Evolutionary conservation across 257 asterid species (phyloP), one percentile per base, ranked within the genome.

Genomic region (Penstemon barbatus): DNA sequence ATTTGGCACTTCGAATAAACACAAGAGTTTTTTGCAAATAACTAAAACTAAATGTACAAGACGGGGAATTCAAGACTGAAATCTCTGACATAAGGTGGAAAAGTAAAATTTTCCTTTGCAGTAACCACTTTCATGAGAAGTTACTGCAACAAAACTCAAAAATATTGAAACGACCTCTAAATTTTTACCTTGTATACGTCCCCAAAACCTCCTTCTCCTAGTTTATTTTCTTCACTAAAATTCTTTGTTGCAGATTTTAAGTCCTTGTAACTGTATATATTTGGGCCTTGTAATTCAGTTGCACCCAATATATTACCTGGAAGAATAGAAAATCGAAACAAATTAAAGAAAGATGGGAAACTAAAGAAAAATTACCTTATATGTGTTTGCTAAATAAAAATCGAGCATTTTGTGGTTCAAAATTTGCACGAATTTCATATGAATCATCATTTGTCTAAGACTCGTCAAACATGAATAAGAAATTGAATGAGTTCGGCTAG

Each of bases 121-220:
- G 8, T 13, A 13, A 3, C 15, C 33, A 3, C 15, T n/a, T 18
- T 25, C 56, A 51, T 13, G 5, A 9, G 15, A 51, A 4, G 36
- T 13, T 8, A 5, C 15, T 13, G 56, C 36, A 51, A 7, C 56
- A 5, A 51, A 51, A 51, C 3, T 13, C n/a, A 51, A 25, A n/a
- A 51, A 7, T 8, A 51, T 51, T 52, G 43, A 33, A 15, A 15
- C 18, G 11, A 25, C 33, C 33, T 25, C 3, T 3, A 10, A 36
- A 38, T 19, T 8, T 37, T 41, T 70, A 89, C 97, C 92, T 87
- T 91, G 83, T 77, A 91, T 8, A 89, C 95, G 66, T 73, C 89
- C n/a, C 98, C 96, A 63, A 87, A 91, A 49, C 87, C 90, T 4
- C 97, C 96, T 77, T 82, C 93, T 41, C 97, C 97, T 3, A 91